phyloP scores from a whole-genome alignment of 257 asterid species.

The Solanum corneliomulleri region DNA sequence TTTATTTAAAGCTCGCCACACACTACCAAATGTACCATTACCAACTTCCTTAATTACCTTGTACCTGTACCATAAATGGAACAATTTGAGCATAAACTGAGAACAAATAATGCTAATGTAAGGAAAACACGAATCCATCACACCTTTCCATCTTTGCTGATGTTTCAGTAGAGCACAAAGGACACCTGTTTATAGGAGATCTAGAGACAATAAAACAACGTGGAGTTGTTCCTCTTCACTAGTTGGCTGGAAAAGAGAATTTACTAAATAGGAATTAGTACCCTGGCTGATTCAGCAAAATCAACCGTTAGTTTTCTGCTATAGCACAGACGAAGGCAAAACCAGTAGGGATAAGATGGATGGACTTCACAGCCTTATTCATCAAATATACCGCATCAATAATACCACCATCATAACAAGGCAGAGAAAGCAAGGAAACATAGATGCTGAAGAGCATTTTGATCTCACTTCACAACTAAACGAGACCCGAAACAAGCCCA shows the following conservation, averaged over 20 bases:
- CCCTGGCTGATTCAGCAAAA: constrained; percentile 44
- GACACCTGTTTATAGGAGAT: constrained; percentile 17
- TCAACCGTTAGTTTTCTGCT: constrained; percentile 30
- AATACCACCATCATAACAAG: constrained; percentile 4
- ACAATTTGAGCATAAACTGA: neutral
- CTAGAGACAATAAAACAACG: constrained; percentile 4
- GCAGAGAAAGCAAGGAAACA: constrained; percentile 8
- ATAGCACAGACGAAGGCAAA: constrained; percentile 1
- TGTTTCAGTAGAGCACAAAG: constrained; percentile 25
- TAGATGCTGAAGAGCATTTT: constrained; percentile 38
- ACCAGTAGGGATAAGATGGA: constrained; percentile 25
- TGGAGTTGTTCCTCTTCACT: constrained; percentile 13
- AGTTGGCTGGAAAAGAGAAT: constrained; percentile 21
- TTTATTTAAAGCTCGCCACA: constrained; percentile 89
- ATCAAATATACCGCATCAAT: constrained; percentile 20
- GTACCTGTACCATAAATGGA: constrained; percentile 37
- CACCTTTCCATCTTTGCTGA: constrained; percentile 79
- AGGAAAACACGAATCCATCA: neutral
- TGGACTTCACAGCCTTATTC: constrained; percentile 53
- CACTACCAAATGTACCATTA: constrained; percentile 94
- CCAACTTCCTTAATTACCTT: constrained; percentile 91
- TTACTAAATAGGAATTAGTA: constrained; percentile 13
- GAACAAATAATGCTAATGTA: neutral
- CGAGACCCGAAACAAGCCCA: constrained; percentile 3
- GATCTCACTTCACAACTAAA: constrained; percentile 12